Conservation (phyloP, 2,329 filamentous ascomycete species). For the Talaromyces atroroseus region DNA sequence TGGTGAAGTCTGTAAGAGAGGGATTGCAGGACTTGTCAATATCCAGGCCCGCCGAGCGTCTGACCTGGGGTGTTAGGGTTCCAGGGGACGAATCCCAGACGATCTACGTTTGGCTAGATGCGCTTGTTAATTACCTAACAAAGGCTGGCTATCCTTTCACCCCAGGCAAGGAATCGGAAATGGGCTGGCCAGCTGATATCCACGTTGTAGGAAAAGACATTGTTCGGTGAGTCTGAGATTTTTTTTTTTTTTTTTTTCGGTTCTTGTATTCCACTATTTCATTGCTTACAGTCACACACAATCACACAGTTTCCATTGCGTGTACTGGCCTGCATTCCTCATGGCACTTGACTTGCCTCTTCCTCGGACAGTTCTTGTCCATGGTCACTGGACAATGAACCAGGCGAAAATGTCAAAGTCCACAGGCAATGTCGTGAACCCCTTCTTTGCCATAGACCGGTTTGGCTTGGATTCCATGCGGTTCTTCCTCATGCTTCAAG, state of each 20-base stretch:
- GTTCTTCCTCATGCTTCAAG: constrained; percentile 79
- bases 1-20: constrained; percentile 68
- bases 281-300: too few species aligned
- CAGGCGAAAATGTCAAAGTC: constrained; percentile 95
- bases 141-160: constrained; percentile 75
- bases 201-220: constrained; percentile 98
- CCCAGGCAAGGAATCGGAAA: constrained; percentile 55
- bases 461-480: constrained; percentile 85
- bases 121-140: constrained; percentile 88
- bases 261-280: not conserved
- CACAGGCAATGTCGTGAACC: constrained; percentile 89
- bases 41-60: constrained; percentile 70
- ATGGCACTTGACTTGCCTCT: constrained; percentile 78
- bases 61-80: constrained; percentile 85
- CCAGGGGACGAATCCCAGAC: constrained; percentile 80
- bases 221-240: constrained; percentile 51
- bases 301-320: constrained; percentile 67
- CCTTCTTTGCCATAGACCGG: constrained; percentile 81
- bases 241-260: not conserved
- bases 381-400: constrained; percentile 93
- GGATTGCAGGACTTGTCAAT: constrained; percentile 84
- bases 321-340: constrained; percentile 97
- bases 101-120: constrained; percentile 98
- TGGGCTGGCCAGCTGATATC: constrained; percentile 83
- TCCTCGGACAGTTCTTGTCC: constrained; percentile 74